Evolutionary conservation across 2,329 filamentous ascomycete species (phyloP).

Genomic region (Helminthosporium solani): DNA sequence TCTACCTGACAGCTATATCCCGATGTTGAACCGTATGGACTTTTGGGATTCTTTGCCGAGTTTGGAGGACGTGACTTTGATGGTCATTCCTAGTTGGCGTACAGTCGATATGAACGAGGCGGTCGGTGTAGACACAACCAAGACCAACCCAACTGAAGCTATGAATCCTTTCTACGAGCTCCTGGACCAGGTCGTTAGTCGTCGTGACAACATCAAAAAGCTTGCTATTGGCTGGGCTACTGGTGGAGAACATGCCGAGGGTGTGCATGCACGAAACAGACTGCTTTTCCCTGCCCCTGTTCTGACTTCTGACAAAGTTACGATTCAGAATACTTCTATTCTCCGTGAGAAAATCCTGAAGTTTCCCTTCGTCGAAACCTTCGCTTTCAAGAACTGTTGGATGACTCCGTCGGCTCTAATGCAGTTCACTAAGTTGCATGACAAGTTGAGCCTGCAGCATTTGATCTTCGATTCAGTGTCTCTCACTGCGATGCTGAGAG

Average conservation of each 20-base stretch:
- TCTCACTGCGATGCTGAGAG: conserved; percentile 47
- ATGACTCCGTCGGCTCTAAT: conserved; percentile 59
- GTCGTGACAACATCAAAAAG: conserved; percentile 53
- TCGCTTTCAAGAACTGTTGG: conserved; percentile 71
- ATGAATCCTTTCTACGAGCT: conserved; percentile 55
- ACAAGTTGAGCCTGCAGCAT: conserved; percentile 50
- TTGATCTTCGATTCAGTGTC: conserved; percentile 66
- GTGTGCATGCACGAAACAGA: conserved; percentile 61
- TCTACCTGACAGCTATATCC: conserved; percentile 62
- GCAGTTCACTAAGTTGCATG: conserved; percentile 53
- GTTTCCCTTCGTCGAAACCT: conserved; percentile 58
- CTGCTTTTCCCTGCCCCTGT: conserved; percentile 64
- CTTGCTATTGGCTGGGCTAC: conserved; percentile 67
- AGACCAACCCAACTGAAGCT: conserved; percentile 55
- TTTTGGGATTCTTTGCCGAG: conserved; percentile 63
- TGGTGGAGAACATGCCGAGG: conserved; percentile 66
- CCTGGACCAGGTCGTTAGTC: conserved; percentile 53
- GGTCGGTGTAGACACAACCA: conserved; percentile 52
- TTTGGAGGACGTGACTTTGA: conserved; percentile 58
- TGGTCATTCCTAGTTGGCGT: conserved; percentile 68
- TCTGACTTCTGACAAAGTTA: conserved; percentile 23
- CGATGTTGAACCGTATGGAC: conserved; percentile 56
- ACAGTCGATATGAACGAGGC: conserved; percentile 56
- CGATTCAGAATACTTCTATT: conserved; percentile 11
- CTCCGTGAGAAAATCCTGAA: conserved; percentile 44